Conservation (phyloP, 805 yeast genomes). For the Cyberlindnera subsufficiens region DNA sequence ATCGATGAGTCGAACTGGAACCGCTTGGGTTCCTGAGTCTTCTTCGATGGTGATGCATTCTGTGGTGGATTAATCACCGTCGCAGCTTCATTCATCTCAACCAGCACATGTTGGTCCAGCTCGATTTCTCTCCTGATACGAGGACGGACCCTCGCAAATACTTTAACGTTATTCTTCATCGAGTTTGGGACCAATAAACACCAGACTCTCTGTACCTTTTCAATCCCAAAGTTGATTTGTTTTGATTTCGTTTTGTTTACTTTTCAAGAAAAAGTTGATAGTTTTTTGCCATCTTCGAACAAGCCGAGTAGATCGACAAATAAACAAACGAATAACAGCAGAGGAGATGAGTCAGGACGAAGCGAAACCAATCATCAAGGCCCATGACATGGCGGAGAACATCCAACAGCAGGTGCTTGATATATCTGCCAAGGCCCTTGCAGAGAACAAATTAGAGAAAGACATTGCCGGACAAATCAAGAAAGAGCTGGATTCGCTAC, state of each 20-base stretch:
- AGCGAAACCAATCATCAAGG: constrained; percentile 16
- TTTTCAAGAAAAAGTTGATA: too few species aligned
- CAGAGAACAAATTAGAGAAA: constrained; percentile 40
- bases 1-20: constrained; percentile 50
- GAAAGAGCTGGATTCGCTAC: constrained; percentile 54
- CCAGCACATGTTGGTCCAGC: constrained; percentile 10
- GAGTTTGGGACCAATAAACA: neutral
- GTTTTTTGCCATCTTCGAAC: too few species aligned
- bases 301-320: too few species aligned
- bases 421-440: constrained; percentile 39
- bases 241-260: too few species aligned
- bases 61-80: constrained; percentile 11
- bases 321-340: neutral
- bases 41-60: constrained; percentile 10
- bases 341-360: constrained; percentile 1
- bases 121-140: constrained; percentile 17
- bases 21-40: constrained; percentile 18
- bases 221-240: too few species aligned
- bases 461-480: constrained; percentile 65
- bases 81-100: constrained; percentile 13
- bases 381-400: constrained; percentile 34
- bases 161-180: constrained; percentile 31
- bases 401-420: constrained; percentile 44
- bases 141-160: constrained; percentile 50
- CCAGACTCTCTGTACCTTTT: too few species aligned